Evolutionary conservation across 345 rosid genomes (phyloP), one percentile per base, ranked within the genome.

Genomic region (Conringia planisiliqua): DNA sequence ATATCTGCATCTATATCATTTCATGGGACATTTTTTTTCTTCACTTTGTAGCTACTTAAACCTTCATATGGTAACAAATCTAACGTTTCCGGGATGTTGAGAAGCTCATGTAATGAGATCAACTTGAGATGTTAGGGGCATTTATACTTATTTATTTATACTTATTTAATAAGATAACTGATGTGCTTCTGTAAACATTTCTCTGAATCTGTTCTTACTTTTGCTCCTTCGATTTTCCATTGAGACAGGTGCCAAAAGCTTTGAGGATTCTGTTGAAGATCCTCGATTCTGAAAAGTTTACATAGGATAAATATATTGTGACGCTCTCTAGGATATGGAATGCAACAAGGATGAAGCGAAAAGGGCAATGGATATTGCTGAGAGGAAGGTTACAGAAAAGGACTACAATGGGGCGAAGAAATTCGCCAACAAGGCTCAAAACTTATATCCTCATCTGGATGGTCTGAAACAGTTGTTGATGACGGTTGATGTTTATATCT

Each of bases 321-420:
- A 65, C 47, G 44, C 46, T 62, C 60, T 74, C 14, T 27, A 59
- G 58, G 50, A 51, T 7, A 91, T 94, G 96, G 98, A 94, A 73
- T 94, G 98, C 81, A 94, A 91, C 63, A 90, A 79, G 82, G 98
- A 91, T 29, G 98, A 91, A 80, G 97, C 98, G 30, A 57, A 77
- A 70, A 85, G 90, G 79, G 97, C 98, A 10, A 90, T 85, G 79
- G 89, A 89, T 64, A 87, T 94, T 79, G 96, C 98, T 43, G 98
- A 85, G 79, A 87, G 85, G 74, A 94, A 94, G 83, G 68, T 90
- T 60, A 58, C 65, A 6, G 90, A 88, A 44, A 89, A 84, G 65
- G 93, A 94, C 78, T 86, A 84, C 56, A 64, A 75, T 10, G 92
- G 93, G 57, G 96, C 98, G 1, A 88, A 79, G 67, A 88, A 85